Conservation (phyloP, 2,329 filamentous ascomycete genomes). For the Rhynchosporium agropyri region DNA sequence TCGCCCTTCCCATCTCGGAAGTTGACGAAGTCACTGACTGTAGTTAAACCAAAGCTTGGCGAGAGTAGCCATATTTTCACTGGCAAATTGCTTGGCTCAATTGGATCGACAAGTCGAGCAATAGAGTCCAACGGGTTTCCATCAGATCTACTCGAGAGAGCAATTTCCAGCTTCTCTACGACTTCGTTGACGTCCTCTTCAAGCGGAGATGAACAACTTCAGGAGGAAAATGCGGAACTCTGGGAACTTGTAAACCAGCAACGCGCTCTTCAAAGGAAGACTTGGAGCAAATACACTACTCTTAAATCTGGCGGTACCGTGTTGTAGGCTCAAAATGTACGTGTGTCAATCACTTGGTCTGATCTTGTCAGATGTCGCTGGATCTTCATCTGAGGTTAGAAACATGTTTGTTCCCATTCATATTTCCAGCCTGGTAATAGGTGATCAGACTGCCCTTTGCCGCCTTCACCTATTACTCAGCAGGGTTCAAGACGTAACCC, state of each 20-base stretch:
- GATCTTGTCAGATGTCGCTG: neutral
- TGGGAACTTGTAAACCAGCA: conserved; percentile 51
- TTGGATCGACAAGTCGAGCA: conserved; percentile 28
- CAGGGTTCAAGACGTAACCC: conserved; percentile 1
- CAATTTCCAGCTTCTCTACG: conserved; percentile 50
- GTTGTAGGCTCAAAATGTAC: neutral
- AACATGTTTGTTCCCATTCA: conserved; percentile 2
- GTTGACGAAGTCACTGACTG: conserved; percentile 55
- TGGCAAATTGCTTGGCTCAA: conserved; percentile 58
- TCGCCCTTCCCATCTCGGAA: conserved; percentile 56
- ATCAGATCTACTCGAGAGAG: conserved; percentile 50
- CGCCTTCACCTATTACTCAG: neutral
- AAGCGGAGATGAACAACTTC: conserved; percentile 44
- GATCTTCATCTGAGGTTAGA: neutral
- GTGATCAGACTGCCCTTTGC: neutral
- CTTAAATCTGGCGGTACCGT: conserved; percentile 31
- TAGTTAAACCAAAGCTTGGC: conserved; percentile 80
- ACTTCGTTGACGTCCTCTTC: conserved; percentile 33
- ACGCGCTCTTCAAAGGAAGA: conserved; percentile 48
- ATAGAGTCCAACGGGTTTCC: conserved; percentile 36
- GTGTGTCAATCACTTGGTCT: neutral
- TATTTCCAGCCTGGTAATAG: neutral
- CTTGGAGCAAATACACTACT: conserved; percentile 40
- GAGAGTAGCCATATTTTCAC: conserved; percentile 67
- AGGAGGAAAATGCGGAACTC: conserved; percentile 49